Evolutionary conservation across 2,329 filamentous ascomycete genomes (phyloP).

Genomic region (Penicillium sp.): DNA sequence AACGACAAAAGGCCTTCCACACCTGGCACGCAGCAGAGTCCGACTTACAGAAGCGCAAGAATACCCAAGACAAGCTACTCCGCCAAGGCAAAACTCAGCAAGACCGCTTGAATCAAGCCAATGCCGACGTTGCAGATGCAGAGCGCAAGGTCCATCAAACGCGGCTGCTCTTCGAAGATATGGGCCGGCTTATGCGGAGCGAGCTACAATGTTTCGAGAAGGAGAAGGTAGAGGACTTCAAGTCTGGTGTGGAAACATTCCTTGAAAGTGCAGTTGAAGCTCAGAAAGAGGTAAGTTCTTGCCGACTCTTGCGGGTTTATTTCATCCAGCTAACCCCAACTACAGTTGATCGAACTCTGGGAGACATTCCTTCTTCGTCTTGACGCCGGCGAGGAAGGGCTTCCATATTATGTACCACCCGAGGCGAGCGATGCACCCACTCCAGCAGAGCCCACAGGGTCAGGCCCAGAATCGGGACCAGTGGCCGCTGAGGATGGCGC

Average conservation of each 20-base stretch:
- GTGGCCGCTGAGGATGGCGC: conserved; percentile 14
- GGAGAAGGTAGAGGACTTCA: conserved; percentile 99
- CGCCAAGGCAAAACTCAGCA: conserved; percentile 94
- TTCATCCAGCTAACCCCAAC: conserved; percentile 34
- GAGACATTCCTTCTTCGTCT: conserved; percentile 97
- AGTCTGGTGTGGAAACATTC: conserved; percentile 96
- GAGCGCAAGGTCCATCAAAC: conserved; percentile 92
- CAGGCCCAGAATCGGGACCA: conserved; percentile 9
- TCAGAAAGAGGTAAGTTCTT: conserved; percentile 81
- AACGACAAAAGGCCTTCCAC: conserved; percentile 93
- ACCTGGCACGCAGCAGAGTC: conserved; percentile 89
- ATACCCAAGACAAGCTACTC: conserved; percentile 89
- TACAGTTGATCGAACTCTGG: conserved; percentile 84
- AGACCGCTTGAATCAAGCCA: conserved; percentile 87
- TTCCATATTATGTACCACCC: conserved; percentile 44
- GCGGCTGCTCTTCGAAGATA: conserved; percentile 88
- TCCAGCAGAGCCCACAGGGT: conserved; percentile 16
- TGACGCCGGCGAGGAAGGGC: conserved; percentile 83
- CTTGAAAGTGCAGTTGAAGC: conserved; percentile 95
- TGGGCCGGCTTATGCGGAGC: conserved; percentile 86
- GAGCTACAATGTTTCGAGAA: conserved; percentile 92
- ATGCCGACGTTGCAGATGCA: conserved; percentile 89
- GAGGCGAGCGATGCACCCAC: conserved; percentile 20
- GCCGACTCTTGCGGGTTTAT: not conserved
- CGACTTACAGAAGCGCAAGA: conserved; percentile 84